phyloP scores from a whole-genome alignment of 208 protist genomes.

The Acanthamoeba castellanii region DNA sequence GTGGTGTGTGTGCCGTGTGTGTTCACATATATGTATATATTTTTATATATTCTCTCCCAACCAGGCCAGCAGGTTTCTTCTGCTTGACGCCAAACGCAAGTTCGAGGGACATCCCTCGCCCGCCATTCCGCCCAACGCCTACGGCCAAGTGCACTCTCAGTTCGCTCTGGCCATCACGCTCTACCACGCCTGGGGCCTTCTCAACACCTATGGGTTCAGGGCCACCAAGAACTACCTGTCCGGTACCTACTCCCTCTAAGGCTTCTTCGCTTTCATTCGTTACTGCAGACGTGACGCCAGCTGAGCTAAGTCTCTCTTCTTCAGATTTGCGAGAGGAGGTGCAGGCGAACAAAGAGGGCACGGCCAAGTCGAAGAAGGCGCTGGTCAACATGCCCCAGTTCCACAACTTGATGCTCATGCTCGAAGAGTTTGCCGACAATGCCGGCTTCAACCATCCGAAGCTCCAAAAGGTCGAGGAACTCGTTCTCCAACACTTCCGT shows the following conservation, averaged over 20 bases:
- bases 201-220: conserved; percentile 77
- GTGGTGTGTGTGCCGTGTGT: neutral
- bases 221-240: conserved; percentile 26
- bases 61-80: conserved; percentile 30
- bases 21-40: too few relatives aligned
- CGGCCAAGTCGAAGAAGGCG: conserved; percentile 64
- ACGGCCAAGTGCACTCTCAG: conserved; percentile 58
- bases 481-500: conserved; percentile 85
- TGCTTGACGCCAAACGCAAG: conserved; percentile 30
- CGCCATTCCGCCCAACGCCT: conserved; percentile 39
- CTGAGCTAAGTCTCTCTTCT: neutral
- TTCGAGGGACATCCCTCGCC: conserved; percentile 61
- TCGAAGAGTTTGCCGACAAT: conserved; percentile 41
- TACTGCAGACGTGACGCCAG: neutral
- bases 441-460: conserved; percentile 83
- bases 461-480: conserved; percentile 80
- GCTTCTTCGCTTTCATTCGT: neutral
- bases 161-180: conserved; percentile 82
- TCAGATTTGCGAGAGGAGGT: conserved; percentile 48
- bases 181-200: conserved; percentile 76
- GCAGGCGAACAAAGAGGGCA: neutral
- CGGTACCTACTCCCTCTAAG: too few relatives aligned
- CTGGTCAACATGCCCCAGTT: conserved; percentile 64
- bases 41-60: too few relatives aligned
- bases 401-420: conserved; percentile 55